A percentile compares a stretch with the other conserved stretches of the same genome.
phyloP scores from a whole-genome alignment of 1,139 yeast species.

The Sugiyamaella pinicola region DNA sequence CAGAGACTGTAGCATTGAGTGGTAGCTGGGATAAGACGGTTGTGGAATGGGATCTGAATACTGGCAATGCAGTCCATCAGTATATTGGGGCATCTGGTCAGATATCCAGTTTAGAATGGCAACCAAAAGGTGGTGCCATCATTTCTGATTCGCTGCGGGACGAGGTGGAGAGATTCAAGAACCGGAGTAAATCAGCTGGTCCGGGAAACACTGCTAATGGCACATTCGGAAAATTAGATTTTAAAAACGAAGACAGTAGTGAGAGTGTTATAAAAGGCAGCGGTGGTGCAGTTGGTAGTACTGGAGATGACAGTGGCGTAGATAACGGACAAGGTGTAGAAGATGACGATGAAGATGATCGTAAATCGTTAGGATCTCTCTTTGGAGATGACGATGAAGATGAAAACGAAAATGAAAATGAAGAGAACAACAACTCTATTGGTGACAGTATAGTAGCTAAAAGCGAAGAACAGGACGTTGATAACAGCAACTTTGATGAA shows the following conservation, averaged over 20 bases:
- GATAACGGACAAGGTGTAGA: constrained; percentile 19
- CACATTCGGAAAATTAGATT: constrained; percentile 13
- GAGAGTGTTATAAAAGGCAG: background rate
- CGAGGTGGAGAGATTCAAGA: constrained; percentile 7
- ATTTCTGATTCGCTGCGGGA: constrained; percentile 36
- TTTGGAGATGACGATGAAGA: constrained; percentile 80
- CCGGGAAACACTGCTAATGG: constrained; percentile 2
- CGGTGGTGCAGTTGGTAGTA: constrained; percentile 2
- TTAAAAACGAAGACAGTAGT: background rate
- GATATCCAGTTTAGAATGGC: constrained; percentile 71
- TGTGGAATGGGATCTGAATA: constrained; percentile 81
- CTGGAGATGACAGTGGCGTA: constrained; percentile 27
- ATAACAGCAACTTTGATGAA: too few species aligned
- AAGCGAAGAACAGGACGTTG: constrained; percentile 17
- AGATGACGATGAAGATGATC: constrained; percentile 43
- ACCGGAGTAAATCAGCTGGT: background rate
- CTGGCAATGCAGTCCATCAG: constrained; percentile 57
- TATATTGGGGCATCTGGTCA: constrained; percentile 68
- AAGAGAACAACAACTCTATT: constrained; percentile 18
- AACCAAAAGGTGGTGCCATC: constrained; percentile 66
- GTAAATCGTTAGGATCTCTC: constrained; percentile 72
- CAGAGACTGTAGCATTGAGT: constrained; percentile 64
- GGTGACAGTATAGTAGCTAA: constrained; percentile 8
- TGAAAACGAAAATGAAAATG: constrained; percentile 30
- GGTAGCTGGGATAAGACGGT: constrained; percentile 85